Conservation (phyloP, 2,329 filamentous ascomycete species). For the Rhexocercosporidium sp. region DNA sequence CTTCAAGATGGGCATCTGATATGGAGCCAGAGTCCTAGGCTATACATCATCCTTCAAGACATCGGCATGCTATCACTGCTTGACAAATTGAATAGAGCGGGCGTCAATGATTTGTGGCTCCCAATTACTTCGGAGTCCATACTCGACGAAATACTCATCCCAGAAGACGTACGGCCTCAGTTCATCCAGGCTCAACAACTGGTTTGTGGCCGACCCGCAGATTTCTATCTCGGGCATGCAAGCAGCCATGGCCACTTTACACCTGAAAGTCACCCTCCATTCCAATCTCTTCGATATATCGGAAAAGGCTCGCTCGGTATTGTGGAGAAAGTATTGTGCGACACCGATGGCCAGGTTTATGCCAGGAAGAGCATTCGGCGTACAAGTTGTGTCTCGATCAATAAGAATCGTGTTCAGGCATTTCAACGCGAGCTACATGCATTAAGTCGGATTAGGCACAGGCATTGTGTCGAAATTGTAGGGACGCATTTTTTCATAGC, state of each 20-base stretch:
- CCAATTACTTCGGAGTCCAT: conserved; percentile 11
- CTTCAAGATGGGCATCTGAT: neutral
- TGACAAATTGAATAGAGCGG: neutral
- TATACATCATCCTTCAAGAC: conserved; percentile 9
- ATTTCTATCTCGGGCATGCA: neutral
- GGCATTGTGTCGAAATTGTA: conserved; percentile 13
- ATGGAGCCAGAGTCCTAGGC: conserved; percentile 15
- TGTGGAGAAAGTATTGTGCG: conserved; percentile 11
- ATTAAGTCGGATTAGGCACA: conserved; percentile 8
- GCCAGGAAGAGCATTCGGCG: conserved; percentile 9
- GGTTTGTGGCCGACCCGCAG: conserved; percentile 7
- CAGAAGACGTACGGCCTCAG: neutral
- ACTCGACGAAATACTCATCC: neutral
- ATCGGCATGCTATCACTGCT: conserved; percentile 2
- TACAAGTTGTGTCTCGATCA: neutral
- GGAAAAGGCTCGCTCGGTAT: neutral
- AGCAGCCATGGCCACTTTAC: neutral
- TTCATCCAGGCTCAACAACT: conserved; percentile 6
- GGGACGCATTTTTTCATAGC: neutral
- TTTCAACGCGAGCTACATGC: conserved; percentile 9
- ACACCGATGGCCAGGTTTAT: conserved; percentile 2
- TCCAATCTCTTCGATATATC: conserved; percentile 7
- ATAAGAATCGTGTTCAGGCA: neutral
- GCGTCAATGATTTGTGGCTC: conserved; percentile 11
- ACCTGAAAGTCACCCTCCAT: neutral